A percentile compares a stretch with the other conserved stretches of the same genome.
phyloP scores from a whole-genome alignment of 352 stramenopile genomes.

The Halophytophthora batemanensis region DNA sequence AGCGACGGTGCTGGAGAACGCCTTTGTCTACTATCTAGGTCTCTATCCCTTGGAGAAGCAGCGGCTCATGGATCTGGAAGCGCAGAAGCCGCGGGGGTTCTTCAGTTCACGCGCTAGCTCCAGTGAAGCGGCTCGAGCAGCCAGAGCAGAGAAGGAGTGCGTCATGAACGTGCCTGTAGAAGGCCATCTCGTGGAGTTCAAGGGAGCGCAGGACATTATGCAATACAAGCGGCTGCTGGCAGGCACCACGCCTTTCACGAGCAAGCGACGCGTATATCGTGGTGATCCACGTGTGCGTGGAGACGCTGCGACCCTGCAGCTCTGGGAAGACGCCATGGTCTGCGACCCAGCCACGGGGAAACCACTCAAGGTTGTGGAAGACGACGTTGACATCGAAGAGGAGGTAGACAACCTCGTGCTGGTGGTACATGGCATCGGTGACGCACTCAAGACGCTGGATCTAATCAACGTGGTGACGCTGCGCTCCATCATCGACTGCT shows the following conservation, averaged over 20 bases:
- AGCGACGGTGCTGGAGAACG: conserved; percentile 44
- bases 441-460: conserved; percentile 84
- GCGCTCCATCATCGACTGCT: conserved; percentile 81
- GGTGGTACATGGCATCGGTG: conserved; percentile 89
- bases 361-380: conserved; percentile 30
- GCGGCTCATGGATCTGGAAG: conserved; percentile 44
- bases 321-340: conserved; percentile 60
- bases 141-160: conserved; percentile 42
- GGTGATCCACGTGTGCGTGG: conserved; percentile 68
- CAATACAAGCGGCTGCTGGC: conserved; percentile 79
- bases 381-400: conserved; percentile 71
- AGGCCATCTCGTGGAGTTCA: conserved; percentile 81
- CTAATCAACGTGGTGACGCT: conserved; percentile 82
- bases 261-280: conserved; percentile 74
- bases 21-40: conserved; percentile 76
- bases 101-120: conserved; percentile 38
- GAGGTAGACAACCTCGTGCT: conserved; percentile 86
- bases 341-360: conserved; percentile 26
- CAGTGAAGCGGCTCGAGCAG: conserved; percentile 24
- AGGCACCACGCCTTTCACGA: conserved; percentile 77
- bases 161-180: conserved; percentile 70
- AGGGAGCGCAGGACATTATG: conserved; percentile 71
- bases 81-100: conserved; percentile 41
- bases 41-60: conserved; percentile 65
- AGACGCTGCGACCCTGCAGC: conserved; percentile 46